Conservation (phyloP, 305 asterid species). For the Solanum aculeatissimum region DNA sequence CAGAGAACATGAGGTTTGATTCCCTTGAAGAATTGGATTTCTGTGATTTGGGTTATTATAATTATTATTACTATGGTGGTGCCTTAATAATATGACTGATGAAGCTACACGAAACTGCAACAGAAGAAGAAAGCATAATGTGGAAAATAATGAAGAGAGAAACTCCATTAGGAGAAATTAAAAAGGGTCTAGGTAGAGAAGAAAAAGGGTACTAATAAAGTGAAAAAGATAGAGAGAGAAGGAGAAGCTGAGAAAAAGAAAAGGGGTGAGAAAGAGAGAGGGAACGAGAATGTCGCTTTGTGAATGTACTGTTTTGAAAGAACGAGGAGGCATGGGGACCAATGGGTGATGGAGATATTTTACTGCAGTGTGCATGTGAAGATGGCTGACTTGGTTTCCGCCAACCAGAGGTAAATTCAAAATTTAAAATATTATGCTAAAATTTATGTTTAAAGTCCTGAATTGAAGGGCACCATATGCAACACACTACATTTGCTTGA, state of each 20-base stretch:
- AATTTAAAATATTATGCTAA: too few species aligned
- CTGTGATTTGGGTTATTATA: slow-evolving; percentile 13
- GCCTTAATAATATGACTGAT: slow-evolving; percentile 34
- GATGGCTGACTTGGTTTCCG: neutral
- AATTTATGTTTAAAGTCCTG: too few species aligned
- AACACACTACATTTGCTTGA: neutral
- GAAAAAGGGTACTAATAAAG: neutral
- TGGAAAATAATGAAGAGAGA: slow-evolving; percentile 1
- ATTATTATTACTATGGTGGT: slow-evolving; percentile 12
- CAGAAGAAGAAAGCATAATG: slow-evolving; percentile 8
- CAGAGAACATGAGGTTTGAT: slow-evolving; percentile 44
- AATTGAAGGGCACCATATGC: neutral
- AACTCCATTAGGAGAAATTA: slow-evolving; percentile 22
- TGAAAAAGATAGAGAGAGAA: slow-evolving; percentile 1
- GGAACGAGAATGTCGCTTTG: neutral
- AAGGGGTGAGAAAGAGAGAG: neutral
- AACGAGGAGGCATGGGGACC: neutral
- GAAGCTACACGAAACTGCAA: slow-evolving; percentile 21
- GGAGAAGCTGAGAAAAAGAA: neutral
- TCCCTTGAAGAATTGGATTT: slow-evolving; percentile 36
- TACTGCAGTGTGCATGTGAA: neutral
- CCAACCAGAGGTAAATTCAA: too few species aligned
- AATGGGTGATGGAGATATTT: neutral
- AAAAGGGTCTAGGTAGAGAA: neutral
- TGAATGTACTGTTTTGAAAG: neutral